Evolutionary conservation across 768 basidiomycete species (phyloP).

Genomic region (Jaapia argillacea): DNA sequence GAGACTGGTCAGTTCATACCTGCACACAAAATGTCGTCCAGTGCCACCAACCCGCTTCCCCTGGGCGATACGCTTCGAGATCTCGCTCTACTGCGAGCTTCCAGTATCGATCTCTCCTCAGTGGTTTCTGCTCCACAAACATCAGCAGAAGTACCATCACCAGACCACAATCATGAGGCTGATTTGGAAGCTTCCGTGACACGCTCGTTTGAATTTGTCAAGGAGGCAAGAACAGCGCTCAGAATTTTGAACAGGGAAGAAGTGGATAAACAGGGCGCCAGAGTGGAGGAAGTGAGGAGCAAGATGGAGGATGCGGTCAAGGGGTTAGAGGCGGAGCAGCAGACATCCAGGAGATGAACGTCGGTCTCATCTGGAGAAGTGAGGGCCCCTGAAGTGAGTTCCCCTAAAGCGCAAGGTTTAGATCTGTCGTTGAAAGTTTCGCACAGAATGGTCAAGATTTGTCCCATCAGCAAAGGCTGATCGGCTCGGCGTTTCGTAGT

Average conservation of each 20-base stretch:
- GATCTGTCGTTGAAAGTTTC: too few species aligned
- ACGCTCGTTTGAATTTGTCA: slow-evolving; percentile 49
- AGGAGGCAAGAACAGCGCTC: slow-evolving; percentile 47
- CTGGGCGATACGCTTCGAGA: slow-evolving; percentile 57
- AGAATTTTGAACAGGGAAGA: slow-evolving; percentile 41
- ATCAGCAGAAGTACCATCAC: slow-evolving; percentile 12
- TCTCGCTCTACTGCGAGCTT: slow-evolving; percentile 59
- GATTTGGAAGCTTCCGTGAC: slow-evolving; percentile 30
- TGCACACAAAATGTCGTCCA: slow-evolving; percentile 1
- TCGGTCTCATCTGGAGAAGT: too few species aligned
- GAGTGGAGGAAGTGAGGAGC: slow-evolving; percentile 45
- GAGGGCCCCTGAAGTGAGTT: too few species aligned
- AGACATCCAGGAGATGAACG: too few species aligned
- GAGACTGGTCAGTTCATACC: too few species aligned
- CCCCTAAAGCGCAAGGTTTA: too few species aligned
- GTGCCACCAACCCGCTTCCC: slow-evolving; percentile 38
- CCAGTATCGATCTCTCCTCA: slow-evolving; percentile 31
- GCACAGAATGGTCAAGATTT: too few species aligned
- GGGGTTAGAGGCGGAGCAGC: slow-evolving; percentile 19
- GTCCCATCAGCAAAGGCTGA: too few species aligned
- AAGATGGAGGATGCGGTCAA: slow-evolving; percentile 42
- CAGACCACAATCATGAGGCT: slow-evolving; percentile 1
- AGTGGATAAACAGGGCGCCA: slow-evolving; percentile 39
- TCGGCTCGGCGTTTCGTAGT: too few species aligned
- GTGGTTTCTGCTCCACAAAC: slow-evolving; percentile 13